Percentiles rank a stretch among this genome's conserved stretches.
Conservation (phyloP, 2,329 filamentous ascomycete genomes). For the Fusarium sp. region DNA sequence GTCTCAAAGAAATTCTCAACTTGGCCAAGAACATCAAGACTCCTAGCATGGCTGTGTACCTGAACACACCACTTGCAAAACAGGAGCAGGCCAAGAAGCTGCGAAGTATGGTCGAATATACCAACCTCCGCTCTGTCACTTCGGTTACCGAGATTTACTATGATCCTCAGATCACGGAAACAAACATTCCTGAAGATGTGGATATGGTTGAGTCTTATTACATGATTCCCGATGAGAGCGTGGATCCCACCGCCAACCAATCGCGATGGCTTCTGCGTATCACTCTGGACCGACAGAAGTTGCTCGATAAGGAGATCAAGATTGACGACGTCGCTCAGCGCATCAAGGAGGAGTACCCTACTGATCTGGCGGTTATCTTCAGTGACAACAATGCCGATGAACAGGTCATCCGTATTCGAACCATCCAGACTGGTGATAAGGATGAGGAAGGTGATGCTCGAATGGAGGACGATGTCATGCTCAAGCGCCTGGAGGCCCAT, state of each 20-base stretch:
- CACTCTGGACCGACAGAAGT: slow-evolving; percentile 91
- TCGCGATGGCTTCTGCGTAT: slow-evolving; percentile 97
- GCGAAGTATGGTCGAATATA: slow-evolving; percentile 93
- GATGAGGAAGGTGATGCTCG: slow-evolving; percentile 75
- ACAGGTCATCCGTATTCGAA: slow-evolving; percentile 92
- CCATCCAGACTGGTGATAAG: slow-evolving; percentile 77
- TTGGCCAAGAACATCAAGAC: slow-evolving; percentile 99
- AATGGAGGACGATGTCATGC: slow-evolving; percentile 90
- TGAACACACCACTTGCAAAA: slow-evolving; percentile 74
- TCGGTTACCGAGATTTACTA: slow-evolving; percentile 97
- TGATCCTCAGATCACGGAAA: slow-evolving; percentile 89
- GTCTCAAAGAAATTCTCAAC: slow-evolving; percentile 99
- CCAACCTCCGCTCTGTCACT: slow-evolving; percentile 91
- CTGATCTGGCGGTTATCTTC: slow-evolving; percentile 92
- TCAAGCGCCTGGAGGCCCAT: slow-evolving; percentile 93
- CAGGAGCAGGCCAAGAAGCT: slow-evolving; percentile 88
- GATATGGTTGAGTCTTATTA: slow-evolving; percentile 99
- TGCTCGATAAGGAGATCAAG: slow-evolving; percentile 93
- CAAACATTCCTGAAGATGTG: slow-evolving; percentile 87
- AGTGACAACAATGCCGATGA: slow-evolving; percentile 98
- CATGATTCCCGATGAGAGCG: slow-evolving; percentile 86
- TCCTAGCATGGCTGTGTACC: slow-evolving; percentile 94
- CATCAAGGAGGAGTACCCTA: slow-evolving; percentile 90
- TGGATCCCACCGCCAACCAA: slow-evolving; percentile 76
- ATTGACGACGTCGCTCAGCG: slow-evolving; percentile 91